A percentile compares a stretch with the other conserved stretches of the same genome.
Evolutionary conservation across 768 basidiomycete genomes (phyloP).

Genomic region (Serpula lacrymans): DNA sequence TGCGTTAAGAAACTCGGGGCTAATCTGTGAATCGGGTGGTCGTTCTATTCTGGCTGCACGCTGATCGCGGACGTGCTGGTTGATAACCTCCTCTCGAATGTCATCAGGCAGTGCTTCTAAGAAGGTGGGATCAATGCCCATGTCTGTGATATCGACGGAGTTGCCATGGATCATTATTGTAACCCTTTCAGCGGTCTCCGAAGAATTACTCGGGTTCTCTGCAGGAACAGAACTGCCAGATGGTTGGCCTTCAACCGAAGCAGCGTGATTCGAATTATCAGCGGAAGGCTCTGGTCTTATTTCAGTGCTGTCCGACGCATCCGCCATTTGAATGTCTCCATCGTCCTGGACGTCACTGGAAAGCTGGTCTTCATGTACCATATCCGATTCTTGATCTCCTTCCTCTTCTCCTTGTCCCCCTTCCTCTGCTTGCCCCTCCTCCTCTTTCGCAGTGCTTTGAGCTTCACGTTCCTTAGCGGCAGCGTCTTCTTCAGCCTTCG

Average conservation of each 20-base stretch:
- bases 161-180: constrained; percentile 91
- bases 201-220: constrained; percentile 22
- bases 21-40: constrained; percentile 84
- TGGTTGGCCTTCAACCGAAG: constrained; percentile 7
- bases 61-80: constrained; percentile 94
- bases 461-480: constrained; percentile 36
- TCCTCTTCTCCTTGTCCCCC: constrained; percentile 11
- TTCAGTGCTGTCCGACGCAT: constrained; percentile 28
- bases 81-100: constrained; percentile 97
- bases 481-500: constrained; percentile 53
- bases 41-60: constrained; percentile 73
- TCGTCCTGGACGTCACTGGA: constrained; percentile 21
- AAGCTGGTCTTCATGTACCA: no score
- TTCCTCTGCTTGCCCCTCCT: constrained; percentile 33
- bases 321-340: constrained; percentile 52
- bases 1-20: constrained; percentile 92
- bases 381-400: constrained; percentile 11
- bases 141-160: constrained; percentile 95
- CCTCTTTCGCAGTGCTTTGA: constrained; percentile 37
- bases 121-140: constrained; percentile 97
- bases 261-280: constrained; percentile 17
- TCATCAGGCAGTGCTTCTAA: constrained; percentile 97
- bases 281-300: constrained; percentile 16
- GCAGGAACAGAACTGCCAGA: constrained; percentile 14
- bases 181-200: constrained; percentile 54